Conservation (phyloP, 768 basidiomycete genomes). For the Leccinum aurantiacum region DNA sequence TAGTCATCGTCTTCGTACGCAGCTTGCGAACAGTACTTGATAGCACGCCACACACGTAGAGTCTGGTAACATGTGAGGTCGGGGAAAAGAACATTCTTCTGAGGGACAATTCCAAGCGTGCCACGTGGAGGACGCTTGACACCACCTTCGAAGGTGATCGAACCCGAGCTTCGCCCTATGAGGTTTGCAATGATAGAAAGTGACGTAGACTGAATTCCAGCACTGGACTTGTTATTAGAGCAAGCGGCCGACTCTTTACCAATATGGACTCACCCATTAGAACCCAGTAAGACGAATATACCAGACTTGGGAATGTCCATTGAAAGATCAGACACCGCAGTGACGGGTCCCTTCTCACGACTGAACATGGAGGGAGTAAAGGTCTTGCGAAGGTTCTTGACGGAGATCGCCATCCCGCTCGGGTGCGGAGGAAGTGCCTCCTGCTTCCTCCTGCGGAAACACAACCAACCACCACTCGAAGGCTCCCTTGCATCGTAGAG, state of each 20-base stretch:
- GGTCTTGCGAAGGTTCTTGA: constrained; percentile 58
- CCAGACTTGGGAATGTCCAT: constrained; percentile 69
- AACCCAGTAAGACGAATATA: constrained; percentile 76
- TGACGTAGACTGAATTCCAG: constrained; percentile 69
- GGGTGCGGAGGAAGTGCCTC: constrained; percentile 25
- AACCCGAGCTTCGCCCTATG: constrained; percentile 56
- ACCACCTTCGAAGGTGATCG: constrained; percentile 55
- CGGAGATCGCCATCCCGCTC: constrained; percentile 56
- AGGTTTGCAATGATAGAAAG: constrained; percentile 68
- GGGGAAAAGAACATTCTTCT: constrained; percentile 81
- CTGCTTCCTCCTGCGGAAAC: constrained; percentile 16
- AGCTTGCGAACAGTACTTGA: constrained; percentile 59
- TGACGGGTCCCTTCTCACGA: constrained; percentile 48
- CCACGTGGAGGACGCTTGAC: constrained; percentile 56
- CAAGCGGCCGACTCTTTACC: background rate
- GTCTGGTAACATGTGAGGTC: constrained; percentile 76
- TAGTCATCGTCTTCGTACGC: constrained; percentile 51
- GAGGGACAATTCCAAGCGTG: constrained; percentile 73
- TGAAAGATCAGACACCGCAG: constrained; percentile 64
- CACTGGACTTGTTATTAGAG: constrained; percentile 39
- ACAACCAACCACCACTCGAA: constrained; percentile 26
- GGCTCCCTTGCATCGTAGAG: constrained; percentile 60
- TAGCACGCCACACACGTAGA: constrained; percentile 66
- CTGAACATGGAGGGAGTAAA: constrained; percentile 52
- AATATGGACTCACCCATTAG: constrained; percentile 55